Conservation (phyloP, 306 rosid species). For the Canavalia ensiformis region DNA sequence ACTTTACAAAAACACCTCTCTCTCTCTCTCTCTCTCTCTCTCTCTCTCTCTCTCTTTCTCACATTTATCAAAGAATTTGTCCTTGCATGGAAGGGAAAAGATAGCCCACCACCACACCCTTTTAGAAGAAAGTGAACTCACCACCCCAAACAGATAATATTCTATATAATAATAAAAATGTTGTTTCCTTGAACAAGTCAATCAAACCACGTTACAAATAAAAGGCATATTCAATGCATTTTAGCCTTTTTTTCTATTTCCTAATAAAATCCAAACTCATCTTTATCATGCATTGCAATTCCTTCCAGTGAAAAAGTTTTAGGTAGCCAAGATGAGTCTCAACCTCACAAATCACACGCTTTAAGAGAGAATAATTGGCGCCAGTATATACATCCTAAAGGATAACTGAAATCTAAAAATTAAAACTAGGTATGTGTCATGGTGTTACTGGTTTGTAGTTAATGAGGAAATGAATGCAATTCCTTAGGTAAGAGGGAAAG, state of each 20-base stretch:
- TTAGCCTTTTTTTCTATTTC: conserved; percentile 36
- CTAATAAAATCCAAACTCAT: conserved; percentile 44
- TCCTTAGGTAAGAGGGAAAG: background rate
- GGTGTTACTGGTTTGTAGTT: conserved; percentile 19
- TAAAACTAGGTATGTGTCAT: background rate
- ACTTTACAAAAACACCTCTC: conserved; percentile 52
- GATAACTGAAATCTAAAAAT: background rate
- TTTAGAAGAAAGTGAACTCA: conserved; percentile 83
- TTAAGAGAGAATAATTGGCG: background rate
- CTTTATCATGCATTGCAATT: conserved; percentile 36
- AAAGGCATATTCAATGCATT: conserved; percentile 42
- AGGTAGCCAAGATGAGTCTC: background rate
- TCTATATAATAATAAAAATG: conserved; percentile 25
- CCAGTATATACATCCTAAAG: conserved; percentile 2
- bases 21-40: conserved; percentile 40
- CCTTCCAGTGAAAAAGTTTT: conserved; percentile 19
- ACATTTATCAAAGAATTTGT: conserved; percentile 76
- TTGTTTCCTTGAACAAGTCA: conserved; percentile 48
- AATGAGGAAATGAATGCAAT: conserved; percentile 33
- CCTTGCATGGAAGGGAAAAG: conserved; percentile 65
- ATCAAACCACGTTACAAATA: conserved; percentile 51
- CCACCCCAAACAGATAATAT: conserved; percentile 53
- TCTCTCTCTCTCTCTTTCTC: conserved; percentile 58
- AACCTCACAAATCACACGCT: conserved; percentile 20
- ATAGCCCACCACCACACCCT: conserved; percentile 81